Evolutionary conservation across 805 yeast species (phyloP).

Genomic region (Lachancea fermentati): DNA sequence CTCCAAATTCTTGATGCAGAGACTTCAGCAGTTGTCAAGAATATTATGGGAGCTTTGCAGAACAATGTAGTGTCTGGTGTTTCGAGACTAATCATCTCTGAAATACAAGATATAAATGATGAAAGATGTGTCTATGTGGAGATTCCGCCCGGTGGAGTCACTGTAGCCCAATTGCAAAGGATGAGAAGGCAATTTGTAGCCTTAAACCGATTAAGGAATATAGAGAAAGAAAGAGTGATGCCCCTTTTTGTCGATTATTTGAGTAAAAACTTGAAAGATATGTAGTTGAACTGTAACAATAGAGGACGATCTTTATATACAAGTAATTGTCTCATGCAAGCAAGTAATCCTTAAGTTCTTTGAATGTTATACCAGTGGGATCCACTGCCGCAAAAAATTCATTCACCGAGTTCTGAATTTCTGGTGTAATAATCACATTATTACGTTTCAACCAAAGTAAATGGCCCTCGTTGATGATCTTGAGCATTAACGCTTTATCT

Average conservation of each 20-base stretch:
- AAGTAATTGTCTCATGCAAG: too few species aligned
- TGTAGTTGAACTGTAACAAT: too few species aligned
- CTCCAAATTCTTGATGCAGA: slow-evolving; percentile 69
- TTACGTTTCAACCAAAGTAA: slow-evolving; percentile 23
- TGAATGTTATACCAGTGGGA: slow-evolving; percentile 10
- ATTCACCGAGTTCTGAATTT: slow-evolving; percentile 12
- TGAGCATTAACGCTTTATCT: slow-evolving; percentile 13
- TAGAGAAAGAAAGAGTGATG: slow-evolving; percentile 62
- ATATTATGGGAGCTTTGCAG: slow-evolving; percentile 47
- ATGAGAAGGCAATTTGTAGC: slow-evolving; percentile 77
- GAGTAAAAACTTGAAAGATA: slow-evolving; percentile 44
- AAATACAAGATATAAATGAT: slow-evolving; percentile 35
- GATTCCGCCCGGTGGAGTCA: slow-evolving; percentile 56
- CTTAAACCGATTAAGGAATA: slow-evolving; percentile 70
- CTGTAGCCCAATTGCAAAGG: slow-evolving; percentile 76
- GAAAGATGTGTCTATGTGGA: slow-evolving; percentile 41
- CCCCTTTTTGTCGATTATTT: slow-evolving; percentile 76
- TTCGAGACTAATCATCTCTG: slow-evolving; percentile 39
- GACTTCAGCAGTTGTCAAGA: slow-evolving; percentile 60
- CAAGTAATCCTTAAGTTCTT: slow-evolving; percentile 7
- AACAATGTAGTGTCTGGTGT: slow-evolving; percentile 35
- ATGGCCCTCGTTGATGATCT: slow-evolving; percentile 19
- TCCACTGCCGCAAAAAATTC: slow-evolving; percentile 15
- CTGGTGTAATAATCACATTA: slow-evolving; percentile 17
- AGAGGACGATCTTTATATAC: too few species aligned